A percentile compares a stretch with the other conserved stretches of the same genome.
Evolutionary conservation across 2,329 filamentous ascomycete genomes (phyloP).

Genomic region (Pestalotiopsis sp.): DNA sequence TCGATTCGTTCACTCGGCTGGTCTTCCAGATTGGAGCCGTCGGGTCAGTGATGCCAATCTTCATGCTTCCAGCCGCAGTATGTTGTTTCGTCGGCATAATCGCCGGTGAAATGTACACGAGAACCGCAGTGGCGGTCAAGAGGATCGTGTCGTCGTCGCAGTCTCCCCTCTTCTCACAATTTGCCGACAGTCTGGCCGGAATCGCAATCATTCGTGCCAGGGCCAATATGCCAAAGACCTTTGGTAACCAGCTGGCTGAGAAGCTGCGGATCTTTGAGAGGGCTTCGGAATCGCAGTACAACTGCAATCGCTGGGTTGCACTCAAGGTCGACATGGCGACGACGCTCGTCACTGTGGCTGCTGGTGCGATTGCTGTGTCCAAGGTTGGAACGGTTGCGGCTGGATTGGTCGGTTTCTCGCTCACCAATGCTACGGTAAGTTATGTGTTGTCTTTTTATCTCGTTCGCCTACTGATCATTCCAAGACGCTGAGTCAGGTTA

Average conservation of each 20-base stretch:
- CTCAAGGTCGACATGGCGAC: constrained; percentile 58
- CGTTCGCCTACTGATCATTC: constrained; percentile 14
- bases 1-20: constrained; percentile 40
- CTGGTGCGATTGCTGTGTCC: constrained; percentile 54
- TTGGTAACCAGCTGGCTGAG: constrained; percentile 51
- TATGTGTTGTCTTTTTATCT: background rate
- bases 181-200: constrained; percentile 54
- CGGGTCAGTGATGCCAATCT: constrained; percentile 45
- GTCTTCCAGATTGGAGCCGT: constrained; percentile 40
- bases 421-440: constrained; percentile 54
- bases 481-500: constrained; percentile 49
- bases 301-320: constrained; percentile 60
- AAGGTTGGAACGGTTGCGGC: constrained; percentile 49
- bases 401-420: constrained; percentile 58
- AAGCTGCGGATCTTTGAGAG: constrained; percentile 50
- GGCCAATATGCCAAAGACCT: constrained; percentile 48
- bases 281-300: constrained; percentile 46
- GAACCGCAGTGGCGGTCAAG: constrained; percentile 45
- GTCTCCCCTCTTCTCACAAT: constrained; percentile 60
- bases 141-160: constrained; percentile 41
- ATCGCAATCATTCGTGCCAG: constrained; percentile 55
- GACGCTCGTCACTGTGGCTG: constrained; percentile 51
- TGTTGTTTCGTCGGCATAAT: constrained; percentile 39
- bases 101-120: constrained; percentile 47
- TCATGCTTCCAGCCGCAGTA: constrained; percentile 42